Conservation (phyloP, 2,329 filamentous ascomycete species). For the Ceratocystis papillata region DNA sequence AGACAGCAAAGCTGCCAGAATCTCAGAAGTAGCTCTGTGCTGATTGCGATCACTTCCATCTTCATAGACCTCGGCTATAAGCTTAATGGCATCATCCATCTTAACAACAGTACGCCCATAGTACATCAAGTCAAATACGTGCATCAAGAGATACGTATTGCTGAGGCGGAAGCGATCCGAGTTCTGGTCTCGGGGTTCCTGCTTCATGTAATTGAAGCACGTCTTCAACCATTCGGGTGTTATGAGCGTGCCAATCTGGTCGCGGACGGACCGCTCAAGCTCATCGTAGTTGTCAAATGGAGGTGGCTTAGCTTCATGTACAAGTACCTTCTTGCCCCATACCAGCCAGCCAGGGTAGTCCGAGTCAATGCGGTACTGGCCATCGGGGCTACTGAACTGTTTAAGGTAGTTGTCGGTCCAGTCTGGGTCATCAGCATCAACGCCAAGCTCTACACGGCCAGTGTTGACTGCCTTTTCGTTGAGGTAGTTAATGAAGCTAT, state of each 20-base stretch:
- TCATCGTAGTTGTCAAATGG: conserved; percentile 67
- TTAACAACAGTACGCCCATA: conserved; percentile 65
- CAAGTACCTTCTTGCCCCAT: conserved; percentile 81
- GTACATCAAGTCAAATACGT: conserved; percentile 82
- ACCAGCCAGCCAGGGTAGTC: conserved; percentile 95
- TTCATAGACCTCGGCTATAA: conserved; percentile 66
- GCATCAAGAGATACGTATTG: conserved; percentile 75
- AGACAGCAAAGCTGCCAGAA: conserved; percentile 72
- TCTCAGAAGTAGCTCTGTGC: conserved; percentile 89
- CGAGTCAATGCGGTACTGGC: conserved; percentile 79
- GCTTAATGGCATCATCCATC: conserved; percentile 77
- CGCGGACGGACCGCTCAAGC: conserved; percentile 60
- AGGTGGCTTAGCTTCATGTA: conserved; percentile 59
- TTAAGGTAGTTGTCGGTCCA: conserved; percentile 73
- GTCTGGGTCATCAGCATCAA: conserved; percentile 60
- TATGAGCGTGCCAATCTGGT: conserved; percentile 68
- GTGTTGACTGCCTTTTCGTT: conserved; percentile 41
- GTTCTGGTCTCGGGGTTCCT: conserved; percentile 74
- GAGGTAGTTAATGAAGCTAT: conserved; percentile 80
- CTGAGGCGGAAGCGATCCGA: conserved; percentile 84
- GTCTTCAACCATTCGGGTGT: conserved; percentile 76
- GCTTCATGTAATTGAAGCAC: conserved; percentile 89
- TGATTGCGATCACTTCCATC: conserved; percentile 97
- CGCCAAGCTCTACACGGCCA: conserved; percentile 64
- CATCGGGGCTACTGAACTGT: conserved; percentile 59